phyloP scores from a whole-genome alignment of 108 stramenopile species.

The Nitzschia sp. region DNA sequence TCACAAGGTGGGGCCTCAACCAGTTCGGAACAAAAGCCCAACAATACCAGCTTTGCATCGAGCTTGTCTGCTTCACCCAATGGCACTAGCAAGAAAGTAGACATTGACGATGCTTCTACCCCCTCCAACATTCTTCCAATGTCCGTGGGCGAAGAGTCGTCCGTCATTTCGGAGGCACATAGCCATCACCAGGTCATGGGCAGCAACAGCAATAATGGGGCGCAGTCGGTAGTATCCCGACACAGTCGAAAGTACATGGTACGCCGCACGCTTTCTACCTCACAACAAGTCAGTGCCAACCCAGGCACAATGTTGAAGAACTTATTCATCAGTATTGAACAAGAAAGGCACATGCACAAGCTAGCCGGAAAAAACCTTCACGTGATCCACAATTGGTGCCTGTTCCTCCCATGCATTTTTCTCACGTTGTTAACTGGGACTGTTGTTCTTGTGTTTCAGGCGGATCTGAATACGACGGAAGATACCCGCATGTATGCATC shows the following conservation, averaged over 20 bases:
- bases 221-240: constrained; percentile 20
- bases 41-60: constrained; percentile 1
- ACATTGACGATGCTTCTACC: constrained; percentile 1
- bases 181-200: constrained; percentile 14
- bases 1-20: neutral
- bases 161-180: constrained; percentile 24
- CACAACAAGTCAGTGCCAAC: constrained; percentile 31
- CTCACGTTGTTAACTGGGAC: constrained; percentile 32
- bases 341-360: constrained; percentile 42
- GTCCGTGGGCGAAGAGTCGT: constrained; percentile 17
- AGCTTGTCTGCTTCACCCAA: neutral
- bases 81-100: neutral
- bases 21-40: neutral
- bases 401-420: constrained; percentile 35
- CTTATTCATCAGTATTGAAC: constrained; percentile 37
- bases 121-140: constrained; percentile 14
- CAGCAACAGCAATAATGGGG: neutral
- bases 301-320: constrained; percentile 34
- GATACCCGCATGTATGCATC: constrained; percentile 20
- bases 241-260: constrained; percentile 21
- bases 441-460: constrained; percentile 31
- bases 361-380: constrained; percentile 30
- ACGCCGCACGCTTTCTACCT: constrained; percentile 22
- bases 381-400: constrained; percentile 37
- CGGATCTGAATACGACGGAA: constrained; percentile 19